phyloP scores from a whole-genome alignment of 2,329 filamentous ascomycete species.

The Xylariaceae sp. region DNA sequence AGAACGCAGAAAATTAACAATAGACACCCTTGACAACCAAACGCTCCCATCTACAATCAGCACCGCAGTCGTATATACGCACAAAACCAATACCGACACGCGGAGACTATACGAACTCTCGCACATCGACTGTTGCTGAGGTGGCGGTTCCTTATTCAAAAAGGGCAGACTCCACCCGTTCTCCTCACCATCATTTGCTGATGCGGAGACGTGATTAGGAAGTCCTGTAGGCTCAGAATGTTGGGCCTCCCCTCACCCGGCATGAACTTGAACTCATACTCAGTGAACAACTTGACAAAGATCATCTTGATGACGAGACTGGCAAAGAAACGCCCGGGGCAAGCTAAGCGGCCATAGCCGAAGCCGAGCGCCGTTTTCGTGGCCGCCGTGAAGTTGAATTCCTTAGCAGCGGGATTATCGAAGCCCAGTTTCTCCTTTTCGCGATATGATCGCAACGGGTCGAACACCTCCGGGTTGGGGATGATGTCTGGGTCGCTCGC shows the following conservation, averaged over 20 bases:
- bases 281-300: constrained; percentile 24
- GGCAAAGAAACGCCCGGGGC: constrained; percentile 33
- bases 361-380: constrained; percentile 31
- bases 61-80: too few relatives aligned
- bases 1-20: too few relatives aligned
- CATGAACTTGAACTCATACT: constrained; percentile 28
- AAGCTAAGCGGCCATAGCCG: constrained; percentile 33
- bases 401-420: neutral
- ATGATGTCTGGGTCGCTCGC: neutral
- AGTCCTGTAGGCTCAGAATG: constrained; percentile 23
- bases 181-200: constrained; percentile 8
- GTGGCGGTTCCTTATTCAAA: neutral
- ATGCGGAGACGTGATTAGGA: constrained; percentile 20
- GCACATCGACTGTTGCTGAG: too few relatives aligned
- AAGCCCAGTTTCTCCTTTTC: constrained; percentile 21
- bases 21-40: too few relatives aligned
- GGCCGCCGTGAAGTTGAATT: constrained; percentile 22
- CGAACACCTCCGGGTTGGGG: neutral
- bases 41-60: too few relatives aligned
- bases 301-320: constrained; percentile 30
- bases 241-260: constrained; percentile 19
- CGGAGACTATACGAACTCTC: too few relatives aligned
- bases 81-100: too few relatives aligned
- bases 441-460: constrained; percentile 2
- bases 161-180: constrained; percentile 1